Conservation (phyloP, 768 basidiomycete genomes). For the Asterophora parasitica region DNA sequence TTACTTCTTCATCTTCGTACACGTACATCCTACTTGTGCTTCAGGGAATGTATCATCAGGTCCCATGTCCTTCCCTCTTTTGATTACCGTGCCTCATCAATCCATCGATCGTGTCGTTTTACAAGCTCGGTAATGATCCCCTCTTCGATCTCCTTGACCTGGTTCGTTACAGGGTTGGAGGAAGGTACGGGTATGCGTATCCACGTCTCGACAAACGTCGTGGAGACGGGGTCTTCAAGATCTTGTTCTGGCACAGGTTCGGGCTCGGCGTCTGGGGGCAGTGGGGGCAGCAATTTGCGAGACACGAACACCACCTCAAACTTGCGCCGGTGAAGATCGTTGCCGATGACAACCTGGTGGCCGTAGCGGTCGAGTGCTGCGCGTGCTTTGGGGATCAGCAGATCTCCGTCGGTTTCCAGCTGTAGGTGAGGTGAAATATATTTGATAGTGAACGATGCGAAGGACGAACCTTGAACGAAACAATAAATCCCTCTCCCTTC, state of each 20-base stretch:
- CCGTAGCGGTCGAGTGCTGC: constrained; percentile 89
- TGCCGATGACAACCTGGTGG: constrained; percentile 96
- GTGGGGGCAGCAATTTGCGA: constrained; percentile 27
- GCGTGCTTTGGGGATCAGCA: constrained; percentile 89
- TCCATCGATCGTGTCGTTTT: constrained; percentile 70
- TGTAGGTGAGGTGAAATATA: constrained; percentile 24
- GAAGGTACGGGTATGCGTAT: constrained; percentile 50
- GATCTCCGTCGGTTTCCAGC: constrained; percentile 85
- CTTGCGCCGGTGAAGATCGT: constrained; percentile 89
- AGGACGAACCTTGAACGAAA: constrained; percentile 89
- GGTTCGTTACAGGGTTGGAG: constrained; percentile 25
- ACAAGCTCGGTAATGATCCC: constrained; percentile 80
- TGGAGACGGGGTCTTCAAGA: neutral
- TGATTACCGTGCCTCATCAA: constrained; percentile 23
- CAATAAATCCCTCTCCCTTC: constrained; percentile 74
- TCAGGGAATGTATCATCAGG: neutral
- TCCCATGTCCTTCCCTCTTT: neutral
- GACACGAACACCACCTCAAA: constrained; percentile 91
- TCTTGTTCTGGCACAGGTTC: constrained; percentile 5
- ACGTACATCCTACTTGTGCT: neutral
- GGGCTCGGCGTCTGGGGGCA: constrained; percentile 12
- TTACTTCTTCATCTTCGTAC: neutral
- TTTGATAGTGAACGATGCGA: neutral
- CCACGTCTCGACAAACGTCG: constrained; percentile 53
- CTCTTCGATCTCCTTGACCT: constrained; percentile 85